These are phyloP conservation scores for Golubevia pallescens DNA, from an alignment of 1,284 basidiomycete species.

Conservation along the genomic window DNA sequence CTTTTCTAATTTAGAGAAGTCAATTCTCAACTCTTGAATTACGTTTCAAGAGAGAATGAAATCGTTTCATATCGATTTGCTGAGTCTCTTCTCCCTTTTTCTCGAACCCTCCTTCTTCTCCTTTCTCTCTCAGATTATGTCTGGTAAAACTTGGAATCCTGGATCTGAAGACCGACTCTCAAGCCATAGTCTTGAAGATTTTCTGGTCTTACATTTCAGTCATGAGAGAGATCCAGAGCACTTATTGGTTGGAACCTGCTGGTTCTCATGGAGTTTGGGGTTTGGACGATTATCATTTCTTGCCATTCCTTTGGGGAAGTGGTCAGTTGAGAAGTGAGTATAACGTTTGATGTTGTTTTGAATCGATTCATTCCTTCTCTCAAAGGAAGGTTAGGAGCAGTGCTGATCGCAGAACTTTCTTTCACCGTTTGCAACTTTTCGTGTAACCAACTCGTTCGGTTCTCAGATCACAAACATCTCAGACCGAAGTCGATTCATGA, in stretches of 20 bases:
- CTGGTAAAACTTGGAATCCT: conserved; percentile 76
- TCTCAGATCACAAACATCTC: conserved; percentile 85
- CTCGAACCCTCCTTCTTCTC: too few species aligned
- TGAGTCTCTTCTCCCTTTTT: too few species aligned
- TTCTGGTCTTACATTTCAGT: conserved; percentile 76
- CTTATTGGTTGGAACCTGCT: conserved; percentile 97
- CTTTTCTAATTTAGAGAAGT: not conserved
- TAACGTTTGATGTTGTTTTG: not conserved
- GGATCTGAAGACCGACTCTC: conserved; percentile 73
- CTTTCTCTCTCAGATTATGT: conserved; percentile 68
- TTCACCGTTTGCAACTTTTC: not conserved
- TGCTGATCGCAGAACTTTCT: not conserved
- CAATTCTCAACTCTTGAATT: not conserved
- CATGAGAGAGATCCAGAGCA: conserved; percentile 88
- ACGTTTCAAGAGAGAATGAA: not conserved
- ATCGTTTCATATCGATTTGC: not conserved
- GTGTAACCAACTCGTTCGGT: not conserved
- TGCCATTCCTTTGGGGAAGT: conserved; percentile 89
- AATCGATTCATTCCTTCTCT: not conserved
- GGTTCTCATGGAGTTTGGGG: conserved; percentile 99
- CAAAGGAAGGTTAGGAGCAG: not conserved
- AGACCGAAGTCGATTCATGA: conserved; percentile 92
- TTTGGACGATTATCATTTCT: conserved; percentile 95
- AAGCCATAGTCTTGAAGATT: conserved; percentile 79
- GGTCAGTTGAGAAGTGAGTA: conserved; percentile 77